Percentiles rank a stretch among this genome's conserved stretches.
These are phyloP conservation scores for Candida alai DNA, from an alignment of 805 yeast species.

Conservation along the genomic window DNA sequence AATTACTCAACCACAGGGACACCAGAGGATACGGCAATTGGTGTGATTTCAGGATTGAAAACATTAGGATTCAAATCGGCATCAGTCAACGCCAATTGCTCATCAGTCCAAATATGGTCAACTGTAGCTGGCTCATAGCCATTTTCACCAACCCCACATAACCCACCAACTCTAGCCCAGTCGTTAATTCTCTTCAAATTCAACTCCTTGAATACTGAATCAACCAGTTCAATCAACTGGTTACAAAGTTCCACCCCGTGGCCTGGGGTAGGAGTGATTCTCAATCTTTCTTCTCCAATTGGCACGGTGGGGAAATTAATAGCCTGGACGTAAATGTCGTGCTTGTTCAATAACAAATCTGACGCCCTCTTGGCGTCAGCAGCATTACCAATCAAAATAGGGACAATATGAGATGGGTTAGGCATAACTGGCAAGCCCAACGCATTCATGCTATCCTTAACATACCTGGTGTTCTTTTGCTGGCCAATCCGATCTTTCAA, in stretches of 20 bases:
- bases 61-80: constrained; percentile 66
- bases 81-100: constrained; percentile 63
- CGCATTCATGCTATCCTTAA: constrained; percentile 63
- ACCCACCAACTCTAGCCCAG: constrained; percentile 82
- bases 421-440: constrained; percentile 94
- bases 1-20: no score
- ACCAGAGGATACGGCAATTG: constrained; percentile 73
- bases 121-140: constrained; percentile 31
- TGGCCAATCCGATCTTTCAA: constrained; percentile 76
- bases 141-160: constrained; percentile 79
- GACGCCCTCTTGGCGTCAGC: constrained; percentile 88
- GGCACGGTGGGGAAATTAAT: constrained; percentile 98
- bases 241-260: constrained; percentile 77
- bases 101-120: constrained; percentile 83
- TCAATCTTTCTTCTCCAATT: constrained; percentile 89
- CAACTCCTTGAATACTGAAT: constrained; percentile 73
- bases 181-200: constrained; percentile 69
- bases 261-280: constrained; percentile 99
- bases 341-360: constrained; percentile 78
- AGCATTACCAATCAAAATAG: constrained; percentile 92
- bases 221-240: constrained; percentile 72
- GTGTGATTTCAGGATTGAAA: constrained; percentile 55
- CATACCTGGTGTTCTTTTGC: constrained; percentile 81
- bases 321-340: constrained; percentile 93
- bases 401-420: constrained; percentile 96